These are phyloP conservation scores for Candida tallmaniae DNA, from an alignment of 805 yeast species.

Conservation along the genomic window DNA sequence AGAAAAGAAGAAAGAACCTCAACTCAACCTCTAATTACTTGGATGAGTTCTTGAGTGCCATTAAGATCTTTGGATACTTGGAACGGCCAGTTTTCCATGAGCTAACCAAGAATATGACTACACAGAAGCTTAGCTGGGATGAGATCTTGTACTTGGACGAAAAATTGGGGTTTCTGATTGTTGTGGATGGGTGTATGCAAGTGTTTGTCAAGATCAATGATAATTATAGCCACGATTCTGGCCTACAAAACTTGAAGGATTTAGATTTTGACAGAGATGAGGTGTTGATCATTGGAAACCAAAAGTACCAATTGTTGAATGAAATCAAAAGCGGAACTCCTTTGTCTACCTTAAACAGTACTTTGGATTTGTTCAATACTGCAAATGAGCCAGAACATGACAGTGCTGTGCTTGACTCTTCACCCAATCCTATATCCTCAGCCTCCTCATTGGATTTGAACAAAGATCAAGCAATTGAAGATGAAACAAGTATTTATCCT, in stretches of 20 bases:
- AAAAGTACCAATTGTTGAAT: constrained; percentile 68
- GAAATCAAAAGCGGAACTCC: constrained; percentile 83
- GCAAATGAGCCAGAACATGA: constrained; percentile 3
- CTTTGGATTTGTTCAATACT: constrained; percentile 61
- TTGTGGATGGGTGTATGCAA: constrained; percentile 86
- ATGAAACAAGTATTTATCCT: constrained; percentile 16
- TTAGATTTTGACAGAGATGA: constrained; percentile 36
- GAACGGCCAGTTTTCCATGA: constrained; percentile 91
- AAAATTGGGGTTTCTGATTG: constrained; percentile 81
- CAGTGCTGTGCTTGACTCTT: constrained; percentile 1
- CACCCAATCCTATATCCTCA: constrained; percentile 6
- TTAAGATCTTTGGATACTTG: constrained; percentile 89
- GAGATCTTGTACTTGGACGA: constrained; percentile 74
- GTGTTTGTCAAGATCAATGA: constrained; percentile 57
- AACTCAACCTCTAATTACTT: constrained; percentile 60
- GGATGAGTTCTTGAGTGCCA: constrained; percentile 86
- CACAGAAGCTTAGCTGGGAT: constrained; percentile 73
- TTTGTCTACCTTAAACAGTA: constrained; percentile 74
- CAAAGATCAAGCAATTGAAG: neutral
- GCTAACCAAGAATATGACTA: constrained; percentile 84
- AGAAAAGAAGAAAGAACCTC: constrained; percentile 27
- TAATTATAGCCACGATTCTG: constrained; percentile 7
- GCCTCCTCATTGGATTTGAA: constrained; percentile 11
- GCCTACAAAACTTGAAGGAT: constrained; percentile 15
- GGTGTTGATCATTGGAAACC: constrained; percentile 47